These are phyloP conservation scores for Amorphotheca resinae DNA, from an alignment of 495 filamentous ascomycete species.

Conservation along the genomic window DNA sequence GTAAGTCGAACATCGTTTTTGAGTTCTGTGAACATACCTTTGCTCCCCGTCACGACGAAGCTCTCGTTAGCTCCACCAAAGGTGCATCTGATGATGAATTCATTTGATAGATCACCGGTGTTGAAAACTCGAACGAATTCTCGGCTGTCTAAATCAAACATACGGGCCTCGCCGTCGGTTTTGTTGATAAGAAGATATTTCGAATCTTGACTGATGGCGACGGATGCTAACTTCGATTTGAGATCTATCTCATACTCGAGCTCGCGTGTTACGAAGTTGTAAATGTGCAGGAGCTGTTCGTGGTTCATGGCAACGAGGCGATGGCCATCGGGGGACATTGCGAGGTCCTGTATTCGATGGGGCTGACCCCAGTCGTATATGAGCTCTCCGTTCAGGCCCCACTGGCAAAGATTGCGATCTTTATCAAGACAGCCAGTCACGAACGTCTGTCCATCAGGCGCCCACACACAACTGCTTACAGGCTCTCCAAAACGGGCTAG, in stretches of 20 bases:
- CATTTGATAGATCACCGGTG: constrained; percentile 54
- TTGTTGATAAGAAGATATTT: constrained; percentile 72
- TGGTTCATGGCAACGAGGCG: constrained; percentile 67
- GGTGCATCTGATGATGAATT: constrained; percentile 63
- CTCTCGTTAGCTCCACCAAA: constrained; percentile 87
- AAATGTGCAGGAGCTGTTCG: constrained; percentile 61
- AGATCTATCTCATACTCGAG: constrained; percentile 62
- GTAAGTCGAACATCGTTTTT: neutral
- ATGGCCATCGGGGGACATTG: constrained; percentile 65
- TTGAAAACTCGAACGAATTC: constrained; percentile 56
- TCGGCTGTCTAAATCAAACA: constrained; percentile 64
- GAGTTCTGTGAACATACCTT: constrained; percentile 45
- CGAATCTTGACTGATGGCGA: constrained; percentile 72
- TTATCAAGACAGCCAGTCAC: constrained; percentile 70
- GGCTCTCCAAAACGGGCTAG: constrained; percentile 63
- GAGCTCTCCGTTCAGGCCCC: constrained; percentile 44
- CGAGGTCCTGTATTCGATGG: constrained; percentile 73
- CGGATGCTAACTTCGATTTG: constrained; percentile 54
- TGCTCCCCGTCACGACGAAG: constrained; percentile 82
- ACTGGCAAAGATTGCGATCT: constrained; percentile 51
- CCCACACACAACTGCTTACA: constrained; percentile 80
- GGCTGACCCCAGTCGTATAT: constrained; percentile 51
- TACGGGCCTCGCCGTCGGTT: constrained; percentile 55
- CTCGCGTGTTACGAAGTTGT: constrained; percentile 60
- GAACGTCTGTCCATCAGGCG: constrained; percentile 62